Percentiles rank a stretch among this genome's conserved stretches.
These are phyloP conservation scores for Neofusicoccum sp. DNA, from an alignment of 2,329 filamentous ascomycete species.

Conservation along the genomic window DNA sequence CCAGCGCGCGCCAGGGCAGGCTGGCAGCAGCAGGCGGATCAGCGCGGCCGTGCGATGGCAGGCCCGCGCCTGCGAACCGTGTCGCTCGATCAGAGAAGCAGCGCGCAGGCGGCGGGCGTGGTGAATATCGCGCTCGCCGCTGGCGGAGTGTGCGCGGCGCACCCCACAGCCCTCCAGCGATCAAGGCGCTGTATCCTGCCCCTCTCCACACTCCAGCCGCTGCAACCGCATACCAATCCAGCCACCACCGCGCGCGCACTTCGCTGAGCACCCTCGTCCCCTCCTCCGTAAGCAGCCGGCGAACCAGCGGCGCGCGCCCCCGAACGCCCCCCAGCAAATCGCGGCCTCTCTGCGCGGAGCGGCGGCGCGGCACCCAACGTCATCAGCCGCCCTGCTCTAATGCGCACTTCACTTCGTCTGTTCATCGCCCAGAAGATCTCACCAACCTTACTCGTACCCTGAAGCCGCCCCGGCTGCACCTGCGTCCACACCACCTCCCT, in stretches of 20 bases:
- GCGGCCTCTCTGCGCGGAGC: slow-evolving; percentile 1
- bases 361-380: slow-evolving; percentile 8
- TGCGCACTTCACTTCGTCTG: slow-evolving; percentile 16
- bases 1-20: no score
- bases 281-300: slow-evolving; percentile 5
- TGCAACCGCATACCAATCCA: slow-evolving; percentile 1
- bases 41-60: no score
- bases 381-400: slow-evolving; percentile 14
- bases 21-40: no score
- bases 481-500: neutral
- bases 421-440: slow-evolving; percentile 7
- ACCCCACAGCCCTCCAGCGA: no score
- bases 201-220: slow-evolving; percentile 5
- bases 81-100: neutral
- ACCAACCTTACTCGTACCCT: slow-evolving; percentile 18
- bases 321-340: neutral
- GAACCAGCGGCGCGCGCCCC: neutral
- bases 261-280: slow-evolving; percentile 3
- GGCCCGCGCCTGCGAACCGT: no score
- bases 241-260: neutral
- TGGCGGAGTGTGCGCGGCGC: no score
- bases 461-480: slow-evolving; percentile 11
- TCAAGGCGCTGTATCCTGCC: no score
- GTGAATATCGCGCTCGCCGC: neutral
- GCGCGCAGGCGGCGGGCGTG: neutral